Base-by-base conservation (phyloP, 106 monocot genomes). In the Amphibolis antarctica region DNA sequence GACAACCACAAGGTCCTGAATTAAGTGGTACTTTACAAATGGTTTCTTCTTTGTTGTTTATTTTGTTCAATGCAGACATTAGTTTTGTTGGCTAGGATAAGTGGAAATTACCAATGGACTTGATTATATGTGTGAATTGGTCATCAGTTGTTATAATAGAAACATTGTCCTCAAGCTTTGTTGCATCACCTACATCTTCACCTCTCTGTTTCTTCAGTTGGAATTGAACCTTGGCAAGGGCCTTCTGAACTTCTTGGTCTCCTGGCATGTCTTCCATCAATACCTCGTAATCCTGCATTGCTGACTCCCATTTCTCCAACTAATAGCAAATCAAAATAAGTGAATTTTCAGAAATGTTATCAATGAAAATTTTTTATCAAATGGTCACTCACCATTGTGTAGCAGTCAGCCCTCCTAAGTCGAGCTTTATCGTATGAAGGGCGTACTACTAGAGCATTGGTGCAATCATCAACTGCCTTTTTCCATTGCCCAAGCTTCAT, bases 221-320 rank as follows among this genome's bases (percentile, higher is more conserved):
- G 11, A 3, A 25, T 46, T 68, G 71, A 54, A 27, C 76, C 56
- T 80, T 71, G 0, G 29, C 46, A 36, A 84, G 50, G 31, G 74
- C 71, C 44, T 72, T 85, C 59, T 53, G 9, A 4, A 80, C 44
- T 42, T 75, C 61, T 44, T 79, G 69, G 54, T 85, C 80, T 55
- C 69, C 78, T 1, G 81, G 77, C 66, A 74, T 55, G 24, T 79
- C 76, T 42, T 55, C 28, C 9, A 65, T 19, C 50, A 86, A 27
- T 51, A 61, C 54, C 52, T 82, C 67, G 53, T 86, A 86, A 71
- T 86, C 86, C 69, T 74, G 46, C 55, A 81, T 10, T 4, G 78
- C 57, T 72, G 70, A 75, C 48, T 78, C 80, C 85, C 85, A 85
- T 13, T 28, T 52, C 26, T 61, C 69, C 47, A 85, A 42, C 85